Base-by-base conservation (phyloP, 179 eudicot species). In the Pouteria campechiana region DNA sequence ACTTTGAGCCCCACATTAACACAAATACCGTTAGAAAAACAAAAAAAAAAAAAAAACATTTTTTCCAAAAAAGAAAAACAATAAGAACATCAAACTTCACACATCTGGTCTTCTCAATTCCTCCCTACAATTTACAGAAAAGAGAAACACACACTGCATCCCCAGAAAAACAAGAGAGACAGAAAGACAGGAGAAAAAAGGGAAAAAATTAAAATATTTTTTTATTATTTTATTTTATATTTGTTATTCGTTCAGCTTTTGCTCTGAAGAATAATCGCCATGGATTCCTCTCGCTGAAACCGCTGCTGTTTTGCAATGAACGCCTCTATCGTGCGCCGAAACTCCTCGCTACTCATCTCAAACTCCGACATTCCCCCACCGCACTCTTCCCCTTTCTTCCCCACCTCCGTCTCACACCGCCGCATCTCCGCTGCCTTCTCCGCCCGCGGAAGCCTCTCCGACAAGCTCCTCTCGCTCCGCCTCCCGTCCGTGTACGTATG, bases 251-350 rank as follows among this genome's bases (percentile, higher is more conserved):
- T 17, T 33, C 48, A 70, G 22, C 58, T 61, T 40, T 65, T 46
- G 40, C 57, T 53, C 22, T 65, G 81, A 53, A 64, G 57, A 48
- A 74, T 80, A 48, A 83, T 74, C 21, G 82, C 58, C 24, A 66
- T 55, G 52, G 77, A 59, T 52, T 83, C 94, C 39, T 79, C 58
- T 5, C 68, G 72, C 52, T 69, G 86, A 51, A 84, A 80, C 58
- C 60, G 72, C 31, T 69, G 49, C 51, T 84, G 90, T 60, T 63
- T 84, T 4, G 90, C 90, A 6, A 84, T 84, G 50, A 80, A 84
- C 15, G 44, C 78, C 18, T 84, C 94, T 2, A 84, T 74, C 28
- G 70, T 57, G 14, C 64, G 54, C 67, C 65, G 74, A 37, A 84
- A 84, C 54, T 84, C 94, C 16, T 83, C 85, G 36, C 50, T 68